Evolutionary conservation across 1,284 basidiomycete genomes (phyloP), one percentile per base, ranked within the genome.

Genomic region (Leccinum idahoense): DNA sequence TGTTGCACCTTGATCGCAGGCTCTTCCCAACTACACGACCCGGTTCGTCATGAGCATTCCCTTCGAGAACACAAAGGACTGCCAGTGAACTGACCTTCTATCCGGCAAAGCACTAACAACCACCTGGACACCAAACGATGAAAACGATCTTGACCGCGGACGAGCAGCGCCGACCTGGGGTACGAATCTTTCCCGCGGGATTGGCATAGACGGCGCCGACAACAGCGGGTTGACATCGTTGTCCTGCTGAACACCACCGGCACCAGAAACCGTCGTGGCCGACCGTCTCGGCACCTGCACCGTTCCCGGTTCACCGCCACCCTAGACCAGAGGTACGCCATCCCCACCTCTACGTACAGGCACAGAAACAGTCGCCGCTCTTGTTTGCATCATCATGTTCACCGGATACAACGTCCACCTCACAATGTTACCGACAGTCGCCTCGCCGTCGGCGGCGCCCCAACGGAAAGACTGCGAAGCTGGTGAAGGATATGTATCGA

Each of bases 101-200:
- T 64, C 60, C 10, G 54, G 64, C 20, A 54, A 51, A 26, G 11
- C 1, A 15, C 58, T 23, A 6, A 15, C 23, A 59, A 60, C 58
- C 1, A 60, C 58, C 7, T 56, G 57, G 2, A 64, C 66, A 10
- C 84, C 82, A 70, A 90, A 86, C 1, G 82, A 85, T 23, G 89
- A 91, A 70, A 92, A 92, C 63, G 88, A 90, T 67, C 88, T 76
- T 20, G 89, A 91, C 20, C 89, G 77, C 2, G 88, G 89, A 7
- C 90, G 76, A 10, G 77, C 68, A 7, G 77, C 77, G 5, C 79
- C 77, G 5, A 77, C 78, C 63, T 81, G 80, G 0, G 89, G 88
- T 60, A 83, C 80, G 68, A 90, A 90, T 61, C 87, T 86, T 2
- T 85, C 77, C 37, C 87, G 73, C 1, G 82, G 84, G 26, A 88